Base-by-base conservation (phyloP, 2,329 filamentous ascomycete genomes). In the Capronia americana region DNA sequence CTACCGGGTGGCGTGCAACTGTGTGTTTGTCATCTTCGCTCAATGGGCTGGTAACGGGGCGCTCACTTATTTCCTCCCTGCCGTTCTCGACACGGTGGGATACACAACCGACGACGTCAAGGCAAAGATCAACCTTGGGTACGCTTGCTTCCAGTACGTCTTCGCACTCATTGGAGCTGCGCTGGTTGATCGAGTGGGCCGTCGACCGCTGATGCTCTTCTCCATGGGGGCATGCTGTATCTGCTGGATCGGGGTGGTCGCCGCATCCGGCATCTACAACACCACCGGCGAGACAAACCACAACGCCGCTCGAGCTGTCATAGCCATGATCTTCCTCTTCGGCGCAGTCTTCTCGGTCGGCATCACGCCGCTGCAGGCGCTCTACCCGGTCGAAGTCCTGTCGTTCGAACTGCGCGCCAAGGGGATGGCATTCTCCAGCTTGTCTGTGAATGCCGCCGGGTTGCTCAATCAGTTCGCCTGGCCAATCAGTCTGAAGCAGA, bases 271-370 rank as follows among this genome's bases (percentile, higher is more conserved):
- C 8, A 57, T 58, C 20, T 68, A 63, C n/a, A 63, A 63, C 24
- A 65, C 68, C 38, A 64, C 67, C 38, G 54, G 67, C 24, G 72
- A 71, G 14, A 51, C 48, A 14, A 51, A 51, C 24, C 48, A 51
- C 6, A 8, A 51, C 24, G 48, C 48, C 24, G 48, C 48, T 28
- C 48, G 48, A 26, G 83, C 82, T 0, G 78, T 80, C 8, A 75
- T 86, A 11, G 83, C 82, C 23, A 82, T 85, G 71, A 82, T 86
- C 55, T 86, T 86, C 75, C 76, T 86, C 32, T 86, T 85, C 65
- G 82, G 82, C 0, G 81, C 83, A 63, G 78, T 84, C 28, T 87
- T 81, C 74, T 83, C 81, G 0, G 74, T 86, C 65, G 79, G 77
- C 4, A 79, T 79, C 63, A 83, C 80, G 0, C 80, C 81, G 1